Percentiles rank a stretch among this genome's conserved stretches.
Conservation (phyloP, 2,329 filamentous ascomycete species). For the Pseudogymnoascus sp. region DNA sequence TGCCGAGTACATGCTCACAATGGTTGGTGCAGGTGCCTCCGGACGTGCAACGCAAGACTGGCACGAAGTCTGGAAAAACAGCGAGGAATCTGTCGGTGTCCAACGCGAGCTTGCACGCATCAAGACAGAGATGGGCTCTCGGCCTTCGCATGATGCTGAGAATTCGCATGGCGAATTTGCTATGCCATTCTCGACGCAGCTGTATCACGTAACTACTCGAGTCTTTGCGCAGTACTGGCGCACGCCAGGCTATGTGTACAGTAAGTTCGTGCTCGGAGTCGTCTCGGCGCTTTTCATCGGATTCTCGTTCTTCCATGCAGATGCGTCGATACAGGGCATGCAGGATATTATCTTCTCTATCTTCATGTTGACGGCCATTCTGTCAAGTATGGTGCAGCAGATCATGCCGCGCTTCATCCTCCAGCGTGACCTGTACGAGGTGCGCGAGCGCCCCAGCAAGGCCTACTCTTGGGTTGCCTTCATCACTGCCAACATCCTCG, state of each 20-base stretch:
- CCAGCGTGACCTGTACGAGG: conserved; percentile 62
- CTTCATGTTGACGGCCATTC: conserved; percentile 66
- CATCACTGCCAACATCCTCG: conserved; percentile 49
- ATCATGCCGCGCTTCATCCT: conserved; percentile 65
- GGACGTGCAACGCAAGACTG: conserved; percentile 54
- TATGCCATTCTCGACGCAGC: conserved; percentile 61
- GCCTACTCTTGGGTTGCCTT: conserved; percentile 32
- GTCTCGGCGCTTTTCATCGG: conserved; percentile 55
- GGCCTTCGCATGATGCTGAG: conserved; percentile 43
- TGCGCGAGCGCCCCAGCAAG: conserved; percentile 29
- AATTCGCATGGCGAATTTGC: conserved; percentile 63
- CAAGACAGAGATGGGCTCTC: conserved; percentile 16
- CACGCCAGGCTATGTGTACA: conserved; percentile 67
- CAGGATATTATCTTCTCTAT: conserved; percentile 67
- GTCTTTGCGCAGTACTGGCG: conserved; percentile 76
- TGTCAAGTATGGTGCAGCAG: conserved; percentile 57
- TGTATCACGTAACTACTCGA: conserved; percentile 56
- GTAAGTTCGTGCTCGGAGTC: conserved; percentile 54
- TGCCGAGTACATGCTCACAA: conserved; percentile 62
- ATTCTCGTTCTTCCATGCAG: conserved; percentile 57
- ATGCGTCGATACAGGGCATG: conserved; percentile 55
- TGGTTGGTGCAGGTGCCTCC: conserved; percentile 52
- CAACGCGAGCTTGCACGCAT: conserved; percentile 30
- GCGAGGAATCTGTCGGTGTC: conserved; percentile 26
- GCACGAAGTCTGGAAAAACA: conserved; percentile 38